A percentile compares a stretch with the other conserved stretches of the same genome.
These are phyloP conservation scores for Fagus crenata DNA, from an alignment of 306 rosid genomes.

Conservation along the genomic window DNA sequence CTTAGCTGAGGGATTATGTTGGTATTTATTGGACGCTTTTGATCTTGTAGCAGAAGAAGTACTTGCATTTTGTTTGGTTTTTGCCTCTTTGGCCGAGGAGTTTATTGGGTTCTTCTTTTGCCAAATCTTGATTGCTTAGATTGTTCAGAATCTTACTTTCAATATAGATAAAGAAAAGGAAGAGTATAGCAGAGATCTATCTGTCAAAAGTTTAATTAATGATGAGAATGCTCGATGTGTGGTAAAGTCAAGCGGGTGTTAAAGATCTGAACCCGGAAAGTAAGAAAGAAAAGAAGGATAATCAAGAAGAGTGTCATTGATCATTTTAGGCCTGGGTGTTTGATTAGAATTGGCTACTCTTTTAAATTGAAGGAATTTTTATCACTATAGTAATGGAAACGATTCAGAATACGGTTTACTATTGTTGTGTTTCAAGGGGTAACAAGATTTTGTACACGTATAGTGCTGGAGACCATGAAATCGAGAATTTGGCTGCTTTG, in stretches of 20 bases:
- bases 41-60: conserved; percentile 38
- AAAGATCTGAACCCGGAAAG: conserved; percentile 9
- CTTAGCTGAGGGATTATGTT: conserved; percentile 38
- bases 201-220: conserved; percentile 23
- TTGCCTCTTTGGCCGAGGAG: conserved; percentile 36
- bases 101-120: conserved; percentile 31
- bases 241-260: conserved; percentile 16
- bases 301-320: not conserved
- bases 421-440: conserved; percentile 73
- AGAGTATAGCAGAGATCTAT: not conserved
- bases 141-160: conserved; percentile 12
- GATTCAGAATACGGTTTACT: conserved; percentile 57
- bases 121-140: conserved; percentile 34
- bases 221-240: conserved; percentile 4
- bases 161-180: not conserved
- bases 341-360: conserved; percentile 26
- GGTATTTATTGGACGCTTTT: conserved; percentile 41
- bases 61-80: conserved; percentile 33
- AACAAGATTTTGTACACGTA: conserved; percentile 54
- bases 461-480: conserved; percentile 54
- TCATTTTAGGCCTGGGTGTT: conserved; percentile 21
- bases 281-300: conserved; percentile 22
- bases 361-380: conserved; percentile 22
- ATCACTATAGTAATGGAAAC: conserved; percentile 45
- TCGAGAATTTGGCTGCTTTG: conserved; percentile 52